A percentile compares a stretch with the other conserved stretches of the same genome.
phyloP scores from a whole-genome alignment of 208 protist species.

The Lotmaria passim region DNA sequence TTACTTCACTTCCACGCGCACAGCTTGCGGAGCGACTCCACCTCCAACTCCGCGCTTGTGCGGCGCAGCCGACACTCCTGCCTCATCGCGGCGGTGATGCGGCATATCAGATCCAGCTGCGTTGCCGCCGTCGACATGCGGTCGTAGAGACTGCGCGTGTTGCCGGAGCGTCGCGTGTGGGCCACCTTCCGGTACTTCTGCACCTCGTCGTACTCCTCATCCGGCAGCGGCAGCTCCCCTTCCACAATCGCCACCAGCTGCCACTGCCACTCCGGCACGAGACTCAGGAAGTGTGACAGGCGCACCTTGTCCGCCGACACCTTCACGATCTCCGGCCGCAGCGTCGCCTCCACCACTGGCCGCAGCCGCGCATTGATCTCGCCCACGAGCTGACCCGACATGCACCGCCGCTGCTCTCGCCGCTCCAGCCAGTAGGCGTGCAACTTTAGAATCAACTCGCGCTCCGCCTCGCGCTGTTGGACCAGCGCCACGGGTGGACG shows the following conservation, averaged over 20 bases:
- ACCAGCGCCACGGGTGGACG: conserved; percentile 48
- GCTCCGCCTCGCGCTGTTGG: conserved; percentile 42
- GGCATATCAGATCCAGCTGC: conserved; percentile 48
- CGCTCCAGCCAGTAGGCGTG: conserved; percentile 70
- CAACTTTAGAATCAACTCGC: conserved; percentile 38
- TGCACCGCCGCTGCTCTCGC: conserved; percentile 39
- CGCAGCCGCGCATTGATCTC: conserved; percentile 53
- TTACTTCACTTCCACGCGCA: conserved; percentile 26
- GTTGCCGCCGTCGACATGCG: conserved; percentile 46
- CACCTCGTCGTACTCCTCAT: conserved; percentile 84
- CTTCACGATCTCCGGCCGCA: conserved; percentile 78
- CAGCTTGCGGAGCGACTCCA: conserved; percentile 38
- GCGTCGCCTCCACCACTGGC: conserved; percentile 51
- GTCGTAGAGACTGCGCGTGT: conserved; percentile 57
- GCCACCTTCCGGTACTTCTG: conserved; percentile 70
- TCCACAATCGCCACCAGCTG: conserved; percentile 63
- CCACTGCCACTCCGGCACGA: conserved; percentile 85
- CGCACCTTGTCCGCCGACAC: conserved; percentile 60
- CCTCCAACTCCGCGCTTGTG: conserved; percentile 47
- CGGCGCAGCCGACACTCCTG: conserved; percentile 37
- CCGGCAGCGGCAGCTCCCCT: conserved; percentile 68
- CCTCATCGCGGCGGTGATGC: conserved; percentile 36
- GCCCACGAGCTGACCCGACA: conserved; percentile 39
- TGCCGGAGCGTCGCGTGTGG: conserved; percentile 59
- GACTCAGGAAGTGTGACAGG: conserved; percentile 71